Evolutionary conservation across 306 rosid species (phyloP).

Genomic region (Castanopsis chinensis): DNA sequence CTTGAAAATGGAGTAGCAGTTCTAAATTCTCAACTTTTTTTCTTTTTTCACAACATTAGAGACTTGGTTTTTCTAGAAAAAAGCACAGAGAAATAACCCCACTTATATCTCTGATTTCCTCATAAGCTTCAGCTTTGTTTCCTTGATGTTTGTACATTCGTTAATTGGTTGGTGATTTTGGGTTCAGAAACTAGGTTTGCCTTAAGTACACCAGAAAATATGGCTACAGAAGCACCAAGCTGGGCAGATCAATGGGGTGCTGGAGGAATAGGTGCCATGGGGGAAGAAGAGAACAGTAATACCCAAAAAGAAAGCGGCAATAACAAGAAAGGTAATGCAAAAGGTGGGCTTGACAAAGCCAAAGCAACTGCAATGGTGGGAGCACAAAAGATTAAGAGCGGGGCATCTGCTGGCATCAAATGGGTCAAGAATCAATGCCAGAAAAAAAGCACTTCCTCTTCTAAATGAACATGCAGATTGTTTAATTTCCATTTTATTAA

Average conservation of each 20-base stretch:
- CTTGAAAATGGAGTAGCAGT: neutral
- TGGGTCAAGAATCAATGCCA: constrained; percentile 83
- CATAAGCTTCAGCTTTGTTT: neutral
- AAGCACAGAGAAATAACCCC: neutral
- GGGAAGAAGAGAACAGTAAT: constrained; percentile 43
- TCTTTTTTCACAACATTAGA: neutral
- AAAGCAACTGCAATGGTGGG: constrained; percentile 56
- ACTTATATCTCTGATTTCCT: neutral
- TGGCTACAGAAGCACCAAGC: constrained; percentile 79
- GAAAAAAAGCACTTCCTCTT: constrained; percentile 43
- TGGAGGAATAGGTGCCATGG: constrained; percentile 89
- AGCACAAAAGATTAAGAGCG: constrained; percentile 53
- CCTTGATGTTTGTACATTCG: neutral
- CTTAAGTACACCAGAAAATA: constrained; percentile 4
- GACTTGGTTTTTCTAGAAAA: neutral
- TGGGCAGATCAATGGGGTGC: constrained; percentile 99
- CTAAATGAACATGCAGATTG: constrained; percentile 17
- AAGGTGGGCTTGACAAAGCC: constrained; percentile 57
- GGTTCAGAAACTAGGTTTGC: neutral
- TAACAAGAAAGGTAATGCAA: constrained; percentile 51
- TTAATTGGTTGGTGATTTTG: neutral
- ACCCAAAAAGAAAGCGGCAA: constrained; percentile 32
- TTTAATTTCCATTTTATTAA: neutral
- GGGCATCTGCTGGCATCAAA: constrained; percentile 64
- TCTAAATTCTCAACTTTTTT: neutral